Evolutionary conservation across 495 filamentous ascomycete genomes (phyloP).

Genomic region (Penicillium canariense): DNA sequence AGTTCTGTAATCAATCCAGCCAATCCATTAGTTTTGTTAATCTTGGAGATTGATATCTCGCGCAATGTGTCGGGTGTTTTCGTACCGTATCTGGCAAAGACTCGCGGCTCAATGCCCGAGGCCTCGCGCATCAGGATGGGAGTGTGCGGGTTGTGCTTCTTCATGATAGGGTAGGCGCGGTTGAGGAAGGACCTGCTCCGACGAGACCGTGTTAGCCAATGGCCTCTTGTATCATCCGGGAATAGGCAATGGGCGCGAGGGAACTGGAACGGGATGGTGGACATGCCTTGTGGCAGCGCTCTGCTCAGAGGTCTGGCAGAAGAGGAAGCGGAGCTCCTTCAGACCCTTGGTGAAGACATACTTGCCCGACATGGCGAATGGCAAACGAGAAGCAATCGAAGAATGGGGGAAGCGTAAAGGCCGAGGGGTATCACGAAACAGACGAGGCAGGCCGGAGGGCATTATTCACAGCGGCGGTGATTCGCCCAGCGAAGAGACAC

Average conservation of each 20-base stretch:
- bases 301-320: slow-evolving; percentile 89
- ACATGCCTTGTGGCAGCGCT: slow-evolving; percentile 79
- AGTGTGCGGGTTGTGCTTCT: slow-evolving; percentile 94
- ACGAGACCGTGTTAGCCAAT: slow-evolving; percentile 15
- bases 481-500: slow-evolving; percentile 24
- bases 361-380: slow-evolving; percentile 75
- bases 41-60: not conserved
- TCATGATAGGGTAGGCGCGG: slow-evolving; percentile 96
- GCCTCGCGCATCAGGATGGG: slow-evolving; percentile 96
- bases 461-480: slow-evolving; percentile 30
- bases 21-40: slow-evolving; percentile 9
- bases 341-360: slow-evolving; percentile 84
- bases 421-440: slow-evolving; percentile 15
- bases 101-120: slow-evolving; percentile 70
- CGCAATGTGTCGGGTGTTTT: not conserved
- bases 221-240: not conserved
- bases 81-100: slow-evolving; percentile 93
- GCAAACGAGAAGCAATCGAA: slow-evolving; percentile 6
- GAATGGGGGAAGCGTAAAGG: slow-evolving; percentile 1
- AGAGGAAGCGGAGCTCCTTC: slow-evolving; percentile 95
- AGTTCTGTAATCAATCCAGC: slow-evolving; percentile 53
- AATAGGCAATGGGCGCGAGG: not conserved
- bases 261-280: not conserved
- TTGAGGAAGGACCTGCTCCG: slow-evolving; percentile 75
- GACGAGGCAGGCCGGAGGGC: slow-evolving; percentile 12